Base-by-base conservation (phyloP, 805 yeast species). In the Torulaspora indica region DNA sequence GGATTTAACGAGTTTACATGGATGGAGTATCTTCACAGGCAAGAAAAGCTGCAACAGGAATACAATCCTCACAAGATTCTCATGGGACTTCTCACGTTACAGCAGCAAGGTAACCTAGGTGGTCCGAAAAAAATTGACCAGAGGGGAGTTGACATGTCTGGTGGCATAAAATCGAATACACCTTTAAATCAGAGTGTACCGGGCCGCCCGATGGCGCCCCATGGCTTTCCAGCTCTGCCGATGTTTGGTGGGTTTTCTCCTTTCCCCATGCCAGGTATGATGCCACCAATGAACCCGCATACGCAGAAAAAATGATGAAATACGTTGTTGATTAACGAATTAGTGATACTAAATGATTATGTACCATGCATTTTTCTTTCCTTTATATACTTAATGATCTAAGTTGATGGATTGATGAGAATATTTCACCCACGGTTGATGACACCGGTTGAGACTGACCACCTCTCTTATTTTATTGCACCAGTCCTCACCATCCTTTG, bases 1-100 rank as follows among this genome's bases (percentile, higher is more conserved):
- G 98, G 98, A 1, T 93, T 93, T 61, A 95, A 93, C 62, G 99
- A 93, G 69, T 77, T 85, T 53, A 85, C 97, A 12, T 93, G 99
- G 99, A 80, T 85, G 43, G 88, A 90, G 18, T 93, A 93, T 67
- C 81, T 96, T 54, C 73, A 81, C 33, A 88, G 87, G 63, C 96
- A 90, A 60, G 96, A 90, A 63, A 81, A 79, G 53, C 58, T 83
- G 38, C 75, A 93, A 43, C 81, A 82, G 5, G 90, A 85, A 48
- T 90, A 80, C 67, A 85, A 86, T 48, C 93, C 95, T 2, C 85
- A 82, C 45, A 88, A 85, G 57, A 70, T 87, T 15, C 77, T 87
- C 75, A 79, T 79, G 60, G 79, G 78, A 12, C 47, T 66, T 15
- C 43, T 66, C 34, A 44, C 61, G 6, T 50, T 63, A 33, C 70